Base-by-base conservation (phyloP, 768 basidiomycete genomes). In the Saitozyma sp. region DNA sequence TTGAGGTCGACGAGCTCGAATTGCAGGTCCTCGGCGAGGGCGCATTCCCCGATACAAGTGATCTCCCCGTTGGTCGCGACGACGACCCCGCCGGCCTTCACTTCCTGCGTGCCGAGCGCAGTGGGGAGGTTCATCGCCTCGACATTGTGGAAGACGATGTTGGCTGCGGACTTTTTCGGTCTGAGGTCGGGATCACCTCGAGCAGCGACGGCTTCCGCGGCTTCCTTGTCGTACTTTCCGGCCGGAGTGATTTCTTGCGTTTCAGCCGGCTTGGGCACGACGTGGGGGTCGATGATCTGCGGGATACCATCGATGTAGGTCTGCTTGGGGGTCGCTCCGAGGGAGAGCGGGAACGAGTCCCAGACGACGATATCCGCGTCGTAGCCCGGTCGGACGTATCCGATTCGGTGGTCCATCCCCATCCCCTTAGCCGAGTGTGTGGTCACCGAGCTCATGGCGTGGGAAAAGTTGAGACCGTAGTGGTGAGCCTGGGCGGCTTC, bases 251-350 rank as follows among this genome's bases (percentile, higher is more conserved):
- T 78, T 8, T 79, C 65, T 68, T 92, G 89, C 64, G 85, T 81
- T 8, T 76, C 59, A 1, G 64, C 52, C 0, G 88, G 85, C 73
- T 94, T 92, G 54, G 79, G 52, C 45, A 83, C 74, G 16, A 84
- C 75, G 19, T 68, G 56, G 10, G 79, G 74, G 1, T 66, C 52
- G 39, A 74, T 67, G 56, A 82, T 68, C 69, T 94, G 91, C 0
- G 88, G 73, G 54, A 92, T 88, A 3, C 91, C 92, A 70, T 94
- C 91, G 63, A 92, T 90, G 79, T 84, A 91, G 9, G 90, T 89
- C 80, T 92, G 90, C 54, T 83, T 82, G 5, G 90, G 90, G 0
- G 89, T 87, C 19, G 90, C 89, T 19, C 89, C 89, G 10, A 92
- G 81, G 0, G 85, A 81, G 14, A 93, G 83, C 0, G 91, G 91